A percentile compares a stretch with the other conserved stretches of the same genome.
Conservation (phyloP, 352 stramenopile species). For the Globisporangium irregulare region DNA sequence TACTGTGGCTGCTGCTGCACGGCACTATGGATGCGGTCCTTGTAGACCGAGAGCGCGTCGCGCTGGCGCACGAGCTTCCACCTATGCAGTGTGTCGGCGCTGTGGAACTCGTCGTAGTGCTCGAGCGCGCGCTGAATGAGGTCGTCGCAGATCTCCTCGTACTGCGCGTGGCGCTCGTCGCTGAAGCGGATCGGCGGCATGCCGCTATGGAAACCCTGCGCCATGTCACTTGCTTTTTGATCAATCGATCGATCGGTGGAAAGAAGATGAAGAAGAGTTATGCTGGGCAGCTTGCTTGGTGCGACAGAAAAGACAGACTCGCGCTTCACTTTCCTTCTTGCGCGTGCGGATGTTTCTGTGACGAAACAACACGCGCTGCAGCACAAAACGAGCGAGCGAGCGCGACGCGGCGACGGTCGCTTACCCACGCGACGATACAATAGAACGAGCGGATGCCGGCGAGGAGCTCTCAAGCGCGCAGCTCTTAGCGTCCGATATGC, state of each 20-base stretch:
- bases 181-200: constrained; percentile 39
- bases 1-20: constrained; percentile 1
- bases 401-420: neutral
- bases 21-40: constrained; percentile 13
- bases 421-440: neutral
- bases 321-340: too few species aligned
- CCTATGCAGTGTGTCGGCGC: constrained; percentile 25
- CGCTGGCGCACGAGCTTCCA: constrained; percentile 62
- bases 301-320: neutral
- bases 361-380: too few species aligned
- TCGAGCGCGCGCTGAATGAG: constrained; percentile 53
- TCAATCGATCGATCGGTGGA: too few species aligned
- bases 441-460: neutral
- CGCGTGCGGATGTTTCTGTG: too few species aligned
- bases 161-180: constrained; percentile 29
- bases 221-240: constrained; percentile 2
- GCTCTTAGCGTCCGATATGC: too few species aligned
- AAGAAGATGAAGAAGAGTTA: too few species aligned
- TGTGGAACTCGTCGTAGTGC: constrained; percentile 59
- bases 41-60: constrained; percentile 59
- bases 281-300: neutral
- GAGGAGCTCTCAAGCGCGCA: too few species aligned
- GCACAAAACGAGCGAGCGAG: neutral
- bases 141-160: constrained; percentile 51
- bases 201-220: constrained; percentile 11